Base-by-base conservation (phyloP, 2,329 filamentous ascomycete species). In the Ceratocystis cacaofunesta region DNA sequence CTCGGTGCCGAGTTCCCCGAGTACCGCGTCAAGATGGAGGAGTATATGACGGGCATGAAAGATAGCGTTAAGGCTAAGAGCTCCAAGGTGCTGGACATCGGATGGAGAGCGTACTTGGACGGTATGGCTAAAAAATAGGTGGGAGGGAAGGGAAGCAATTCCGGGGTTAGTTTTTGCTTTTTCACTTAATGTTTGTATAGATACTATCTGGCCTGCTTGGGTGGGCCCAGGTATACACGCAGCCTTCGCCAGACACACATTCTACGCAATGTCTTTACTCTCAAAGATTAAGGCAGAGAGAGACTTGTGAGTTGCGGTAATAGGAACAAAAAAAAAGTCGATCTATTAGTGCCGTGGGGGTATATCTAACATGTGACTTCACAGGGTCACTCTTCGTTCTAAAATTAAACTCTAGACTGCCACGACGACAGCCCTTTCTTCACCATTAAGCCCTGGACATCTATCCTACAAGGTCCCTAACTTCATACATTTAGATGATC, bases 21-120 rank as follows among this genome's bases (percentile, higher is more conserved):
- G n/a, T 78, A 88, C n/a, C 75, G 78, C 62, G 75, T 80, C 67
- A 78, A 79, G 70, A 78, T 89, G 77, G 79, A 78, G 68, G 75
- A 78, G 19, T 90, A 88, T 72, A 82, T 85, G 73, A 75, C 78
- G 62, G 78, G 81, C 6, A 86, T 87, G 76, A 81, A 82, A 72
- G 76, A 78, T 65, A 84, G 86, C 70, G 87, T 90, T 1, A 73
- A 82, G 68, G 78, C 75, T 30, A 89, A 89, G 76, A 86, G 85
- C 48, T 75, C 72, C 25, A 79, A 73, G 70, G 71, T 90, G 68
- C 73, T 80, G 68, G 78, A 82, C 64, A 74, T 81, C 50, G 85
- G 85, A 0, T 83, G 79, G 72, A 75, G 82, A 69, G 75, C 74
- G 55, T 87, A 87, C 72, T 71, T 84, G 28, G 66, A 73, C 70